Percentiles rank a stretch among this genome's conserved stretches.
Conservation (phyloP, 2,329 filamentous ascomycete genomes). For the Endoconidiophora laricicola region DNA sequence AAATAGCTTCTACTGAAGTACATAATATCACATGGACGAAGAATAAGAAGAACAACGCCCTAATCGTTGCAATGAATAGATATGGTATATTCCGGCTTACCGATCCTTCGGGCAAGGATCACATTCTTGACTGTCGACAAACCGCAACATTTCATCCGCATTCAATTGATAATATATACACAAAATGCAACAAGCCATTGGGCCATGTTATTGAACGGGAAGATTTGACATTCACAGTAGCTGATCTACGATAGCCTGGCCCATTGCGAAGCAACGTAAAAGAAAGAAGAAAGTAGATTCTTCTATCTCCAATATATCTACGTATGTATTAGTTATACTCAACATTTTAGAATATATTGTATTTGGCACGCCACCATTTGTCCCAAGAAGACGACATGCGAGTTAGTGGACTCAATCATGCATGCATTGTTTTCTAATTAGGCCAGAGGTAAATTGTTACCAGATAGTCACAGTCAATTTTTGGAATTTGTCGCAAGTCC, state of each 20-base stretch:
- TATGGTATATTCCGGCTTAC: constrained; percentile 89
- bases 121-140: constrained; percentile 66
- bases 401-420: too few species aligned
- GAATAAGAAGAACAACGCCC: background rate
- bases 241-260: constrained; percentile 31
- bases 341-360: too few species aligned
- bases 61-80: constrained; percentile 27
- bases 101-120: constrained; percentile 73
- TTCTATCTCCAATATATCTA: too few species aligned
- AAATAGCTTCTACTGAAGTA: background rate
- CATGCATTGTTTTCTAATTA: too few species aligned
- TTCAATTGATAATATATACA: constrained; percentile 53
- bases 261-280: too few species aligned
- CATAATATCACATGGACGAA: background rate
- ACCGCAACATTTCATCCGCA: constrained; percentile 72
- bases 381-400: too few species aligned
- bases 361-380: too few species aligned
- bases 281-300: too few species aligned
- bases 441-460: too few species aligned
- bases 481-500: too few species aligned
- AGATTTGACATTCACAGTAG: constrained; percentile 42
- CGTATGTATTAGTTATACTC: too few species aligned
- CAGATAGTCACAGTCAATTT: too few species aligned
- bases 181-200: constrained; percentile 47
- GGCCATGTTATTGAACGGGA: constrained; percentile 56